Evolutionary conservation across 495 filamentous ascomycete species (phyloP), one percentile per base, ranked within the genome.

Genomic region (Penicillium longicatenatum): DNA sequence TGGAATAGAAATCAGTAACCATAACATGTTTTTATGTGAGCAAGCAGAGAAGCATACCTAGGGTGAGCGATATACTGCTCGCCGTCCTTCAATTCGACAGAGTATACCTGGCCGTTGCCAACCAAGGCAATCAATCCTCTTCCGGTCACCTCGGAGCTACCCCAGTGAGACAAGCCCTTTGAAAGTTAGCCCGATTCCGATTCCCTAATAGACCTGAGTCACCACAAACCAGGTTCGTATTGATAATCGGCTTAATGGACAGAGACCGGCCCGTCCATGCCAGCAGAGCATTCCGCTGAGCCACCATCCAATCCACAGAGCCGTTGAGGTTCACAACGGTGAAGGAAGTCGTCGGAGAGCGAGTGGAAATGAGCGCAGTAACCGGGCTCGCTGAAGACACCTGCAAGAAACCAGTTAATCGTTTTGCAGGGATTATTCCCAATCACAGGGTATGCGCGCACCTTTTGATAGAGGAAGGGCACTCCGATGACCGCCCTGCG

Each of bases 241-340:
- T 92, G 46, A 93, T 76, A 29, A 82, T 86, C 1, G 94, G 93
- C 22, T 81, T 81, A 12, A 94, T 80, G 16, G 82, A 75, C 22
- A 98, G 78, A 2, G 91, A 90, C 68, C 93, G 87, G 26, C 94
- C 94, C n/a, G 92, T 95, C 94, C 94, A 98, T 53, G 94, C 95
- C 11, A 97, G 80, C 54, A 98, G 79, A 9, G 90, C 91, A 57
- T 88, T 85, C 50, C 90, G 79, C 69, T 96, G 93, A 11, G 89
- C 81, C 26, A 98, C 75, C 80, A 93, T 92, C 94, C 95, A 98
- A 76, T 98, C 94, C 56, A 89, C 83, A n/a, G 91, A 90, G 29
- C 94, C 94, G 79, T 98, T 90, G 35, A 98, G 84, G 64, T 93
- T 85, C 17, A 98, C 79, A 17, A 96, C 85, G 19, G 86, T 85